Percentiles rank a stretch among this genome's conserved stretches.
phyloP scores from a whole-genome alignment of 768 basidiomycete species.

The Antrodiella citrinella region DNA sequence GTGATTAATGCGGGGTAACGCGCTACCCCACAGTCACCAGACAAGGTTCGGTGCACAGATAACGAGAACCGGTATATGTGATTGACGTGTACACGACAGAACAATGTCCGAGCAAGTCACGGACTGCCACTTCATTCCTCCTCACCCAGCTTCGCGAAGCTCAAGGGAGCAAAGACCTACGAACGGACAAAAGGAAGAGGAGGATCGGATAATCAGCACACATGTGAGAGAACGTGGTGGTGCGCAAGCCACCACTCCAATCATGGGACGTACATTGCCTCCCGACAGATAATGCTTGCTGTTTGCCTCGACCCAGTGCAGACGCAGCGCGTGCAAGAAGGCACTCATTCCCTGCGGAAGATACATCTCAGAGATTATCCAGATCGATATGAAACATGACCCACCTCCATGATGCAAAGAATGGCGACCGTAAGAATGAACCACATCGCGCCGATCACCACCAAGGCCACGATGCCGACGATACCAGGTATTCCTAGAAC shows the following conservation, averaged over 20 bases:
- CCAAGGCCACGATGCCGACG: constrained; percentile 39
- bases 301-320: constrained; percentile 98
- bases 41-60: too few relatives aligned
- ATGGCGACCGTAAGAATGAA: constrained; percentile 67
- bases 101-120: background rate
- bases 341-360: constrained; percentile 75
- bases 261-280: constrained; percentile 63
- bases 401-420: constrained; percentile 93
- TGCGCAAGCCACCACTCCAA: constrained; percentile 8
- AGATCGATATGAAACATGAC: constrained; percentile 21
- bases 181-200: constrained; percentile 9
- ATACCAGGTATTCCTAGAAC: constrained; percentile 57
- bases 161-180: constrained; percentile 42
- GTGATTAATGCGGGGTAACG: constrained; percentile 9
- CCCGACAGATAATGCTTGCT: constrained; percentile 92
- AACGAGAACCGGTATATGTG: too few relatives aligned
- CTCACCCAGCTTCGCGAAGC: constrained; percentile 36
- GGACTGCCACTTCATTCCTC: constrained; percentile 14
- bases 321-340: constrained; percentile 90
- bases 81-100: background rate
- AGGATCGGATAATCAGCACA: constrained; percentile 20
- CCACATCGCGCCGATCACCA: constrained; percentile 63
- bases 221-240: constrained; percentile 14
- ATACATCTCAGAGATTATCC: background rate
- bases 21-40: constrained; percentile 15